Base-by-base conservation (phyloP, 345 rosid genomes). In the Clausena lansium region DNA sequence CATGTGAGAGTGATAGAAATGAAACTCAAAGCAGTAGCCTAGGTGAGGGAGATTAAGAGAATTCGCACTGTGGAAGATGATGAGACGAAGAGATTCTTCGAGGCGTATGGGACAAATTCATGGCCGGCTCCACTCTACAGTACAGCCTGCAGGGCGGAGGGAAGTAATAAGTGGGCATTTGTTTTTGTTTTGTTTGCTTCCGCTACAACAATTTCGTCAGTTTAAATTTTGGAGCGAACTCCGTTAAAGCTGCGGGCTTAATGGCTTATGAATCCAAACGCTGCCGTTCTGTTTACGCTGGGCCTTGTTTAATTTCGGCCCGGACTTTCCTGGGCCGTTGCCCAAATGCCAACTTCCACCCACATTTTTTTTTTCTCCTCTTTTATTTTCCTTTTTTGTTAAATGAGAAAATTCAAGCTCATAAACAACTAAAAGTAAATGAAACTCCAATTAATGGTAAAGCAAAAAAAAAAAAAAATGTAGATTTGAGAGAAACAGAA, bases 1-100 rank as follows among this genome's bases (percentile, higher is more conserved):
- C 87, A 85, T 83, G 77, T 83, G 76, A 80, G 33, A 67, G 45
- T 52, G 36, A 20, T 13, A 28, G 39, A 63, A 81, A 67, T 30
- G 82, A 54, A 33, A 38, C 81, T 52, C 54, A 6, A 62, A 67
- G 47, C 66, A 45, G 13, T 52, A n/a, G n/a, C n/a, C n/a, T n/a
- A 28, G 61, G 62, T 0, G 25, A 35, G 13, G 10, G 17, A 38
- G 76, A 33, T 28, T 28, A 19, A 67, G 45, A 70, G 28, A n/a
- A 50, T 13, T 13, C 25, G 71, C 57, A 57, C 39, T 9, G 81
- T 36, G 50, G 82, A 35, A 30, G 70, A 71, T 45, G 76, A 78
- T 45, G 76, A 78, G 73, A 62, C 3, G 9, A 25, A 57, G 73
- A 70, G 79, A 76, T 67, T 72, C 78, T 30, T 3, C 25, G 28